These are phyloP conservation scores for Ogataea nitratoaversa DNA, from an alignment of 805 yeast genomes.

Conservation along the genomic window DNA sequence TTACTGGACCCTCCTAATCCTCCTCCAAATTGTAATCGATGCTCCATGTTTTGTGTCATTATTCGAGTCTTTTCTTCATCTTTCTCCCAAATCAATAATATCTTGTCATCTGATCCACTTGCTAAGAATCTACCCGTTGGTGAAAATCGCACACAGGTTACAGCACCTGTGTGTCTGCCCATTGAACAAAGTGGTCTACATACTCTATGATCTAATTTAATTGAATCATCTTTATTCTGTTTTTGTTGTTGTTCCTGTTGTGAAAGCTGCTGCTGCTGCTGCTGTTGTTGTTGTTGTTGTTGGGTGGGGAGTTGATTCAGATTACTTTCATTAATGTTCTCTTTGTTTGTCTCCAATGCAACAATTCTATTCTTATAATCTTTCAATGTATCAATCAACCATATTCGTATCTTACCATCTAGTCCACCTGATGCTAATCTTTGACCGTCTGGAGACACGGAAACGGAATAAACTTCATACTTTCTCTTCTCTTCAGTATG, in stretches of 20 bases:
- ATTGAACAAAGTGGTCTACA: constrained; percentile 75
- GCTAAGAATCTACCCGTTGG: constrained; percentile 91
- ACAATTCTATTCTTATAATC: constrained; percentile 32
- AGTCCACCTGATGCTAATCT: constrained; percentile 91
- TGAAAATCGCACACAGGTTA: constrained; percentile 86
- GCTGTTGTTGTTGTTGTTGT: constrained; percentile 4
- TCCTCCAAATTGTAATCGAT: constrained; percentile 15
- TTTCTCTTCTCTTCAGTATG: constrained; percentile 75
- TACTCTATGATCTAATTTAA: constrained; percentile 26
- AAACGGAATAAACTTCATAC: constrained; percentile 81
- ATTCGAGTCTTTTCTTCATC: constrained; percentile 65
- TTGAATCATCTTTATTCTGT: not conserved
- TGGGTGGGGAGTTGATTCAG: constrained; percentile 4
- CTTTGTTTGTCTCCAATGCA: constrained; percentile 17
- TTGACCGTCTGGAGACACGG: constrained; percentile 75
- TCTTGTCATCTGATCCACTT: constrained; percentile 92
- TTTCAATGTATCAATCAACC: constrained; percentile 63
- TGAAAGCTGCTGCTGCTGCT: constrained; percentile 1
- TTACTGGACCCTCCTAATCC: not conserved
- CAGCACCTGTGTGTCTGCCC: constrained; percentile 96
- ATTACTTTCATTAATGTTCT: constrained; percentile 6
- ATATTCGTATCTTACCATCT: constrained; percentile 87
- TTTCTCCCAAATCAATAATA: constrained; percentile 86
- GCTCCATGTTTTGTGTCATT: constrained; percentile 27
- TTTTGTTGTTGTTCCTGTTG: not conserved